phyloP scores from a whole-genome alignment of 2,329 filamentous ascomycete genomes.

The Aspergillus brunneoviolaceus region DNA sequence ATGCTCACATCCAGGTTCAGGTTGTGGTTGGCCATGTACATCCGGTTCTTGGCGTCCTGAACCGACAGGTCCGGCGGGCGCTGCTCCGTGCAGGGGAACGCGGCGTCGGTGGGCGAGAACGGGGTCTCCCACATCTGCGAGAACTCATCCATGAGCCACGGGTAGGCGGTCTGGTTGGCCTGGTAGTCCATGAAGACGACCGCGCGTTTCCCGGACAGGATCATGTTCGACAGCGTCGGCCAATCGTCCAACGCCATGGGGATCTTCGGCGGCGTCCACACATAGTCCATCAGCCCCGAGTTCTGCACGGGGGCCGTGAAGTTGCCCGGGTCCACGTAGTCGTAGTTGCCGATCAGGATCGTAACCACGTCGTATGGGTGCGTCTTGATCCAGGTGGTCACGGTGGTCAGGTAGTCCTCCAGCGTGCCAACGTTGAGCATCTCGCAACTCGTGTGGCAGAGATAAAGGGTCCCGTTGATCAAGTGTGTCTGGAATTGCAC shows the following conservation, averaged over 20 bases:
- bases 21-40: constrained; percentile 91
- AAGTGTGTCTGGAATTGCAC: constrained; percentile 62
- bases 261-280: constrained; percentile 69
- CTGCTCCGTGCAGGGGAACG: constrained; percentile 76
- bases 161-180: constrained; percentile 73
- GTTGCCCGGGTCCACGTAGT: constrained; percentile 64
- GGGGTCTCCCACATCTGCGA: constrained; percentile 87
- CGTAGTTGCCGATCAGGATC: constrained; percentile 80
- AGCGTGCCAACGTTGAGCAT: constrained; percentile 79
- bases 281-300: constrained; percentile 69
- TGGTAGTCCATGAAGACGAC: constrained; percentile 84
- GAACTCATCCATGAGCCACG: constrained; percentile 87
- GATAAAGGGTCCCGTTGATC: constrained; percentile 62
- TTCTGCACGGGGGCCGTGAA: constrained; percentile 69
- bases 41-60: constrained; percentile 56
- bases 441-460: constrained; percentile 83
- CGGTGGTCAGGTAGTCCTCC: constrained; percentile 66
- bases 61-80: constrained; percentile 67
- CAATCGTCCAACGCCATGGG: constrained; percentile 74
- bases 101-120: constrained; percentile 68
- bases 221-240: constrained; percentile 79
- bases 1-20: constrained; percentile 75
- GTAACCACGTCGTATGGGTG: constrained; percentile 88
- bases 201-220: constrained; percentile 67
- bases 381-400: constrained; percentile 68